phyloP scores from a whole-genome alignment of 106 monocot genomes.

The Narthecium ossifragum region DNA sequence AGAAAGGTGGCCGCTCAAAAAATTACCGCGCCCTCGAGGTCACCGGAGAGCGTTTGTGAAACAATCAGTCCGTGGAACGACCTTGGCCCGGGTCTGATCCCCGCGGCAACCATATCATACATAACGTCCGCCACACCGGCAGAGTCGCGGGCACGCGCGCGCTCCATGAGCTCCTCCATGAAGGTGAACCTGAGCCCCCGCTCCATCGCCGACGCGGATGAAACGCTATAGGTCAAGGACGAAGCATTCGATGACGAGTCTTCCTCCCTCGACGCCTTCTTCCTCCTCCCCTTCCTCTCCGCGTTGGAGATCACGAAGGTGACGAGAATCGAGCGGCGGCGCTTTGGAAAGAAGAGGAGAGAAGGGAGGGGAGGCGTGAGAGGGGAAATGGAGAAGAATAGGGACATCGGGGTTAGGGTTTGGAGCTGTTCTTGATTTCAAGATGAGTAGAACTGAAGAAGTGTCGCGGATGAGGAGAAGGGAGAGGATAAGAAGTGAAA shows the following conservation, averaged over 20 bases:
- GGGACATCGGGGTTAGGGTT: too few relatives aligned
- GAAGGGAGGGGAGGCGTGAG: too few relatives aligned
- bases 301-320: too few relatives aligned
- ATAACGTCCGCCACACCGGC: conserved; percentile 56
- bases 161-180: conserved; percentile 87
- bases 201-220: conserved; percentile 42
- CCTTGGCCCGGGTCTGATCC: conserved; percentile 72
- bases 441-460: too few relatives aligned
- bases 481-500: too few relatives aligned
- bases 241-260: conserved; percentile 25
- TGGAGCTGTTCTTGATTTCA: too few relatives aligned
- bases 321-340: too few relatives aligned
- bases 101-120: conserved; percentile 94
- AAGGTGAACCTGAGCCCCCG: conserved; percentile 57
- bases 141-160: conserved; percentile 47
- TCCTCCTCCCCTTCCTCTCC: conserved; percentile 29
- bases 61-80: conserved; percentile 88
- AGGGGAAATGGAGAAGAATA: not conserved
- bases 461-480: too few relatives aligned
- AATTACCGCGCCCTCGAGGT: conserved; percentile 82
- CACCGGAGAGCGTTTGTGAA: conserved; percentile 55
- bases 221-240: not conserved
- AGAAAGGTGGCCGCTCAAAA: too few relatives aligned
- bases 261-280: conserved; percentile 24
- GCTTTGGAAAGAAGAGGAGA: not conserved